phyloP scores from a whole-genome alignment of 139 green algal species.

The Gonium pectorale region DNA sequence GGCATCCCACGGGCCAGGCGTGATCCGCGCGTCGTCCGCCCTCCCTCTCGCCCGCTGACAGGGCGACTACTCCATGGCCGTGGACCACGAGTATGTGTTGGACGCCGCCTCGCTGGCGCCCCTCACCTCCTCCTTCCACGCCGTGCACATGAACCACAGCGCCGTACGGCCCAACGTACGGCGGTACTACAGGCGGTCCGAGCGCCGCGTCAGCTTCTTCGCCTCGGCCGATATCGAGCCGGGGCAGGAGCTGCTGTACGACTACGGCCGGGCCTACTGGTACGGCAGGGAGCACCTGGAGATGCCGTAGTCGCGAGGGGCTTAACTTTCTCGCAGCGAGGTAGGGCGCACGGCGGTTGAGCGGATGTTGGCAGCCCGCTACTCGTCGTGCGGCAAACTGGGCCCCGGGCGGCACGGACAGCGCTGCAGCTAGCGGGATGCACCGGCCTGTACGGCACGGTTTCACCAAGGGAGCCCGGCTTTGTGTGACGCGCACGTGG shows the following conservation, averaged over 20 bases:
- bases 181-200: conserved; percentile 46
- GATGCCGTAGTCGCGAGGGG: no score
- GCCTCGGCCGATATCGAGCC: conserved; percentile 53
- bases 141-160: conserved; percentile 76
- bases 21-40: neutral
- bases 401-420: no score
- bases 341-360: no score
- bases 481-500: no score
- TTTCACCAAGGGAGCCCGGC: no score
- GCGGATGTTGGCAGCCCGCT: no score
- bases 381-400: no score
- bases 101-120: conserved; percentile 52
- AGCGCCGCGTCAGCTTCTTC: conserved; percentile 60
- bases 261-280: conserved; percentile 72
- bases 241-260: conserved; percentile 63
- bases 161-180: conserved; percentile 57
- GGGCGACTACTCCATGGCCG: conserved; percentile 54
- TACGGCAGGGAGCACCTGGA: conserved; percentile 63
- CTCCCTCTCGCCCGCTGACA: neutral
- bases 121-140: conserved; percentile 60
- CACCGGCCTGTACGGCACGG: no score
- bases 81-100: conserved; percentile 63
- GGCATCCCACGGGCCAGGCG: no score
- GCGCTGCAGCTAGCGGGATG: no score
- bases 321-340: no score